A percentile compares a stretch with the other conserved stretches of the same genome.
phyloP scores from a whole-genome alignment of 1,284 basidiomycete genomes.

The Leucoagaricus sp. region DNA sequence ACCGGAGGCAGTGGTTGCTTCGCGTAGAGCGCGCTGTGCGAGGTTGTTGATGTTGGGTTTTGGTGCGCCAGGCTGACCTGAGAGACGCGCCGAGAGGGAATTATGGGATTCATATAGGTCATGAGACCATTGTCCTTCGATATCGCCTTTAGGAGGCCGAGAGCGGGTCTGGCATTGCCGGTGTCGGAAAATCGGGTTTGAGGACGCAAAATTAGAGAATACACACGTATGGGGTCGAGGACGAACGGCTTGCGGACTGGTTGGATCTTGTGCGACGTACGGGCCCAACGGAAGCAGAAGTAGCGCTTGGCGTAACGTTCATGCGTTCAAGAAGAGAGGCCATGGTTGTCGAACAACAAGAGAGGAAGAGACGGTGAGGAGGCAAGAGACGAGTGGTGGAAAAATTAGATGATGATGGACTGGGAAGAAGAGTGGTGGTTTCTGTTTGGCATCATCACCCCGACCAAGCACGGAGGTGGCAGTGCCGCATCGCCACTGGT shows the following conservation, averaged over 20 bases:
- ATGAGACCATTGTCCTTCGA: conserved; percentile 70
- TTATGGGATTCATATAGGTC: conserved; percentile 67
- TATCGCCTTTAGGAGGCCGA: conserved; percentile 63
- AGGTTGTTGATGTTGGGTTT: conserved; percentile 48
- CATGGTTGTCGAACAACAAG: conserved; percentile 36
- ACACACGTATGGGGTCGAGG: conserved; percentile 70
- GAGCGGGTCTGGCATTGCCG: conserved; percentile 42
- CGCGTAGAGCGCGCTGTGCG: conserved; percentile 56
- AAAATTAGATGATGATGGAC: conserved; percentile 10
- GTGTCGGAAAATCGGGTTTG: conserved; percentile 24
- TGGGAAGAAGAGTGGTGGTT: conserved; percentile 5
- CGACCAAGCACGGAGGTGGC: conserved; percentile 11
- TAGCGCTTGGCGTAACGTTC: conserved; percentile 40
- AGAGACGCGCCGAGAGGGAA: conserved; percentile 64
- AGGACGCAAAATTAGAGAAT: conserved; percentile 25
- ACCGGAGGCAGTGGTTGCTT: conserved; percentile 37
- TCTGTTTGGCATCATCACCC: conserved; percentile 3
- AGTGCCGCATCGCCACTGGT: conserved; percentile 6
- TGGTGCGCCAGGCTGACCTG: conserved; percentile 37
- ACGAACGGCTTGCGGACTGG: conserved; percentile 38
- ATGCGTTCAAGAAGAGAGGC: conserved; percentile 71
- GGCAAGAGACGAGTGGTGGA: no score
- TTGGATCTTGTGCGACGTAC: conserved; percentile 52
- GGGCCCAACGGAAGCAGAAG: conserved; percentile 45
- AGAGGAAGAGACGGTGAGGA: not conserved